phyloP scores from a whole-genome alignment of 441 rosid species.

The Rhodomyrtus psidioides region DNA sequence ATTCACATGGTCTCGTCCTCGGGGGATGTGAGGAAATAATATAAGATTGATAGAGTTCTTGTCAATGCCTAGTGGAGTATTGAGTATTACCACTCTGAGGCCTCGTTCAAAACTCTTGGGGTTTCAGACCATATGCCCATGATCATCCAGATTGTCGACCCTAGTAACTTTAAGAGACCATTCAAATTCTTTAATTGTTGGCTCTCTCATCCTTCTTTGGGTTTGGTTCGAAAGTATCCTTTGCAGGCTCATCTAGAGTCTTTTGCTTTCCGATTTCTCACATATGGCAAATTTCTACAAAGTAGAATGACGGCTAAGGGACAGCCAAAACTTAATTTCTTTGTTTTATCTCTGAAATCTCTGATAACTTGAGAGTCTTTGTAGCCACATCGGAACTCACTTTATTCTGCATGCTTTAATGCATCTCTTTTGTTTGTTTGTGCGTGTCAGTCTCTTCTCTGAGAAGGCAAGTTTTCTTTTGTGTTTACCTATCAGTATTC shows the following conservation, averaged over 20 bases:
- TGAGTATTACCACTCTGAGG: too few species aligned
- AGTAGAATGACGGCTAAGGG: not conserved
- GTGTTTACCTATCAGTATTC: not conserved
- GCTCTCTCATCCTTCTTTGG: not conserved
- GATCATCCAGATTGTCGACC: too few species aligned
- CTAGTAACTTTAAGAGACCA: too few species aligned
- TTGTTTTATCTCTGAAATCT: slow-evolving; percentile 23
- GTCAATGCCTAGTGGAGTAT: too few species aligned
- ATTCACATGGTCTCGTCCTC: too few species aligned
- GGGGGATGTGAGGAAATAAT: too few species aligned
- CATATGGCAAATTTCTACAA: not conserved
- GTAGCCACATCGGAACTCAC: slow-evolving; percentile 99
- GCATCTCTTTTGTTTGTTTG: slow-evolving; percentile 97
- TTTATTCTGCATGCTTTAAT: slow-evolving; percentile 93
- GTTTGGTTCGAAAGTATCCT: not conserved
- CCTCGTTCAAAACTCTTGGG: too few species aligned
- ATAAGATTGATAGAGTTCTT: too few species aligned
- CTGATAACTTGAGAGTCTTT: slow-evolving; percentile 62
- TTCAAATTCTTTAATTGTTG: too few species aligned
- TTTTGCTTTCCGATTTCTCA: not conserved
- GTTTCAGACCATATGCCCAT: too few species aligned
- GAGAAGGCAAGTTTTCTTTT: slow-evolving; percentile 69
- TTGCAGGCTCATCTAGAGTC: not conserved
- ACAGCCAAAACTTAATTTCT: not conserved
- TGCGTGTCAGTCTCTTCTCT: slow-evolving; percentile 86